phyloP scores from a whole-genome alignment of 257 asterid genomes.

The Fraxinus quadrangulata region DNA sequence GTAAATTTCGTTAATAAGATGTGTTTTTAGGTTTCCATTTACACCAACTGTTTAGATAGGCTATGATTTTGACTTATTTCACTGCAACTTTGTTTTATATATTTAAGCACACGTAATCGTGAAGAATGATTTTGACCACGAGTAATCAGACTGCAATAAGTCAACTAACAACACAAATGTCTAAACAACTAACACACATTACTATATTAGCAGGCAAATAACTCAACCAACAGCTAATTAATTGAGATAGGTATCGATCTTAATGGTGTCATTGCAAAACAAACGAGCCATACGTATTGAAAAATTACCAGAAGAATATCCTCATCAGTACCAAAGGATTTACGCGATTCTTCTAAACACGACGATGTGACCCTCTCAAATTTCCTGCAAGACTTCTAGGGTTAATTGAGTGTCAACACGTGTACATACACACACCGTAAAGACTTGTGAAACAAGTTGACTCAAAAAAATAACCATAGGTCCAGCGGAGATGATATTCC shows the following conservation, averaged over 20 bases:
- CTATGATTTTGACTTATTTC: background rate
- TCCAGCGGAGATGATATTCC: background rate
- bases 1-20: background rate
- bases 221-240: background rate
- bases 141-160: background rate
- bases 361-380: slow-evolving; percentile 63
- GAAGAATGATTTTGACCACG: background rate
- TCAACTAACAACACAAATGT: background rate
- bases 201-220: background rate
- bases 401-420: background rate
- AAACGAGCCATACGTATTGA: background rate
- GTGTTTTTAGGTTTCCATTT: background rate
- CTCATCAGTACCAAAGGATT: slow-evolving; percentile 94
- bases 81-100: background rate
- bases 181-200: background rate
- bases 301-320: slow-evolving; percentile 86
- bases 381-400: slow-evolving; percentile 48
- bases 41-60: background rate
- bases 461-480: background rate
- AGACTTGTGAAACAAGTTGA: background rate
- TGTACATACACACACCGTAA: background rate
- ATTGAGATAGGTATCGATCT: background rate
- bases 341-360: slow-evolving; percentile 80
- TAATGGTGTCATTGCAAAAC: background rate
- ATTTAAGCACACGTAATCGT: background rate